These are phyloP conservation scores for Ceratocystis destructans DNA, from an alignment of 2,329 filamentous ascomycete genomes.

Conservation along the genomic window DNA sequence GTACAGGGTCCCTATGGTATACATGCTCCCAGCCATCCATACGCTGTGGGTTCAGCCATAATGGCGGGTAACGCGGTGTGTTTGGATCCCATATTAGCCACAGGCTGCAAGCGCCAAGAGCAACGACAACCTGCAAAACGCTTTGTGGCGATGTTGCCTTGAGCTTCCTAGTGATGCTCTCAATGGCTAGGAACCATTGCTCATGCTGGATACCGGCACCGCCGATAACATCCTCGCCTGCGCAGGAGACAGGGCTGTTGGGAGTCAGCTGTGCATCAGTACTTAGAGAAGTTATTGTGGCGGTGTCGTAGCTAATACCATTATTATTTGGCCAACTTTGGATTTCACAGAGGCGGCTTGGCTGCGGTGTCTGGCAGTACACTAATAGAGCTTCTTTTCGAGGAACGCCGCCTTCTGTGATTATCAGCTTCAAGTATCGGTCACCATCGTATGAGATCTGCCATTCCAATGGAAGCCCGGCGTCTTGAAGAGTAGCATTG, in stretches of 20 bases:
- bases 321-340: not conserved
- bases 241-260: not conserved
- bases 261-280: not conserved
- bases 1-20: not conserved
- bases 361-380: not conserved
- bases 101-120: not conserved
- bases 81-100: constrained; percentile 6
- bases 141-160: not conserved
- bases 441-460: not conserved
- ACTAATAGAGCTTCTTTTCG: constrained; percentile 4
- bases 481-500: not conserved
- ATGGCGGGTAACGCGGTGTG: not conserved
- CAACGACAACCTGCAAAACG: not conserved
- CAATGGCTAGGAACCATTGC: not conserved
- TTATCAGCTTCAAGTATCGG: not conserved
- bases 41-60: not conserved
- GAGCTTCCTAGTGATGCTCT: not conserved
- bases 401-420: not conserved
- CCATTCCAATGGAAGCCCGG: not conserved
- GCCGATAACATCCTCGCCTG: not conserved
- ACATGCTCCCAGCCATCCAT: not conserved
- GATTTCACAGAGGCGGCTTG: not conserved
- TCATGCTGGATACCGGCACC: not conserved
- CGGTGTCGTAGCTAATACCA: not conserved
- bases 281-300: not conserved